A percentile compares a stretch with the other conserved stretches of the same genome.
Evolutionary conservation across 1,284 basidiomycete species (phyloP).

Genomic region (Pseudozyma thailandica): DNA sequence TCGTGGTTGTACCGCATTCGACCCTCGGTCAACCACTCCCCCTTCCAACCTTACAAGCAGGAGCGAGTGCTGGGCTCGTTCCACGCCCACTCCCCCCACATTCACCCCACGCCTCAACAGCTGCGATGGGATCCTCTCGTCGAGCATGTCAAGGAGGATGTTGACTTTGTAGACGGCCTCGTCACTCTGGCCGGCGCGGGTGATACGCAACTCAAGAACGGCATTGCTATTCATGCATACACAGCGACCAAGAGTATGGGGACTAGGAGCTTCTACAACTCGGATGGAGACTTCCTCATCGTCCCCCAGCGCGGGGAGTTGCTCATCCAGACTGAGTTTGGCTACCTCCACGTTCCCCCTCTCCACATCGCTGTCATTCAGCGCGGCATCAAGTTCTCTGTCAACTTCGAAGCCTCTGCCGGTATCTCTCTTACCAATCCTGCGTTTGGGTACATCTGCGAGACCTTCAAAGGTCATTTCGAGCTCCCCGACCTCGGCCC

Average conservation of each 20-base stretch:
- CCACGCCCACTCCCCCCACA: slow-evolving; percentile 69
- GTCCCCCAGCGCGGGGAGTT: slow-evolving; percentile 76
- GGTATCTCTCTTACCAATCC: slow-evolving; percentile 68
- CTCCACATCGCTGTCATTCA: slow-evolving; percentile 77
- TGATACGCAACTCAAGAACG: slow-evolving; percentile 73
- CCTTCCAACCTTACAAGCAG: slow-evolving; percentile 74
- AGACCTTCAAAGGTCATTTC: slow-evolving; percentile 74
- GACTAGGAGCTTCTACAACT: slow-evolving; percentile 76
- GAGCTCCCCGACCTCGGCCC: slow-evolving; percentile 77
- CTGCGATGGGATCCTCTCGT: slow-evolving; percentile 75
- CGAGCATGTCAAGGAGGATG: slow-evolving; percentile 65
- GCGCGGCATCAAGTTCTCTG: slow-evolving; percentile 77
- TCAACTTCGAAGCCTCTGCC: slow-evolving; percentile 47
- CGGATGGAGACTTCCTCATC: slow-evolving; percentile 78
- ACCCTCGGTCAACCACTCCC: slow-evolving; percentile 78
- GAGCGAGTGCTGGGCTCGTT: slow-evolving; percentile 70
- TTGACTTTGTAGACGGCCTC: slow-evolving; percentile 76
- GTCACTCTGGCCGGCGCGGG: slow-evolving; percentile 77
- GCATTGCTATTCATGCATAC: slow-evolving; percentile 73
- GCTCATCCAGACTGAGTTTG: slow-evolving; percentile 78
- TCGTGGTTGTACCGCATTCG: slow-evolving; percentile 71
- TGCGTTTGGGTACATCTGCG: slow-evolving; percentile 67
- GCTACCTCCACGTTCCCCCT: slow-evolving; percentile 76
- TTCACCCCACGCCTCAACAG: slow-evolving; percentile 76
- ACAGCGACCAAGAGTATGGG: slow-evolving; percentile 75